Percentiles rank a stretch among this genome's conserved stretches.
Evolutionary conservation across 2,329 filamentous ascomycete genomes (phyloP).

Genomic region (Fusarium dlaminii): DNA sequence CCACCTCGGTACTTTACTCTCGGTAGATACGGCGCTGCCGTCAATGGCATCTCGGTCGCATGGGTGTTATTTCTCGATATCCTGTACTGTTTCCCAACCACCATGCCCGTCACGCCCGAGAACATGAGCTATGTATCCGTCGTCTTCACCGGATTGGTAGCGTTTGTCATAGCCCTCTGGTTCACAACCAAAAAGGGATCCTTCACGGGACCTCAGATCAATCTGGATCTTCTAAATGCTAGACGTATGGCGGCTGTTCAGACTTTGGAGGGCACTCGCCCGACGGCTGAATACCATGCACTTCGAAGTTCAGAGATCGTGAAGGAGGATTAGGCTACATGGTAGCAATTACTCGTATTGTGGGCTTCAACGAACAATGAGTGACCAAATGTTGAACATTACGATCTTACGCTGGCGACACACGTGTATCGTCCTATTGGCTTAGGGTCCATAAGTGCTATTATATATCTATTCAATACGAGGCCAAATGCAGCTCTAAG

Average conservation of each 20-base stretch:
- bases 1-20: slow-evolving; percentile 40
- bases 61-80: slow-evolving; percentile 36
- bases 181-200: slow-evolving; percentile 28
- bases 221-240: slow-evolving; percentile 25
- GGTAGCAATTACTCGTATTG: not conserved
- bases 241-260: slow-evolving; percentile 21
- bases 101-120: slow-evolving; percentile 27
- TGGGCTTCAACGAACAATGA: not conserved
- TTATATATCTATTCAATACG: not conserved
- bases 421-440: not conserved
- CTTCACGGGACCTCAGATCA: slow-evolving; percentile 34
- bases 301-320: not conserved
- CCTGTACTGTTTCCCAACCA: slow-evolving; percentile 33
- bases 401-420: too few relatives aligned
- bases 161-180: slow-evolving; percentile 33
- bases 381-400: not conserved
- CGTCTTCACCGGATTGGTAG: slow-evolving; percentile 22
- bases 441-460: not conserved
- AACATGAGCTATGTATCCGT: slow-evolving; percentile 41
- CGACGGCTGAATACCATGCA: not conserved
- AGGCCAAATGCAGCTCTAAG: not conserved
- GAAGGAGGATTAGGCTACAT: not conserved
- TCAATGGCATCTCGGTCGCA: slow-evolving; percentile 36
- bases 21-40: slow-evolving; percentile 32
- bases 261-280: not conserved